These are phyloP conservation scores for Xylaria sp. DNA, from an alignment of 2,329 filamentous ascomycete genomes.

Conservation along the genomic window DNA sequence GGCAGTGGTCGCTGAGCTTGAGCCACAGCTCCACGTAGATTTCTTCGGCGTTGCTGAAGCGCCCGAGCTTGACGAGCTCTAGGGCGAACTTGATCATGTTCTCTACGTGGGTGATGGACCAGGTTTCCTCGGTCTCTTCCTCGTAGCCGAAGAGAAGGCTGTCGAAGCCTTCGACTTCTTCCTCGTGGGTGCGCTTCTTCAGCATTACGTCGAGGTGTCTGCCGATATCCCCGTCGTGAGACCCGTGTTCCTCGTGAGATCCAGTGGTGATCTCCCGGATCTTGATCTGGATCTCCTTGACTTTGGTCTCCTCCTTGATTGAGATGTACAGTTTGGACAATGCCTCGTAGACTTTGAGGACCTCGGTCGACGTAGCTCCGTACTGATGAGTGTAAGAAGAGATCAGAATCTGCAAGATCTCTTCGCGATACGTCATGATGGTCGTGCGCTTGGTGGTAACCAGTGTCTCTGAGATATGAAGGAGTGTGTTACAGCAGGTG, in stretches of 20 bases:
- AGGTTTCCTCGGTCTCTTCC: conserved; percentile 22
- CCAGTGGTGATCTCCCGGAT: conserved; percentile 15
- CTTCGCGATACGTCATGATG: conserved; percentile 26
- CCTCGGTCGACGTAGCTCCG: conserved; percentile 19
- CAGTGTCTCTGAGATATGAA: conserved; percentile 24
- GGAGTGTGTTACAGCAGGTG: conserved; percentile 24
- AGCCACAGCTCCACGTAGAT: conserved; percentile 28
- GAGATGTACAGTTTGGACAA: conserved; percentile 18
- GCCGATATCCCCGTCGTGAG: conserved; percentile 5
- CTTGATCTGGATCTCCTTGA: conserved; percentile 15
- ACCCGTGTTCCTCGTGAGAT: background rate
- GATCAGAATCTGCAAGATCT: conserved; percentile 19
- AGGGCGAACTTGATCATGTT: conserved; percentile 19
- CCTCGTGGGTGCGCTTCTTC: conserved; percentile 15
- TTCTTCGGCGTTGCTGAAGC: conserved; percentile 24
- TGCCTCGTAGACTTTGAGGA: conserved; percentile 20
- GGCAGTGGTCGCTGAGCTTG: conserved; percentile 26
- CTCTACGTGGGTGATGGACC: conserved; percentile 23
- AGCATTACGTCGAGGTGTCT: conserved; percentile 24
- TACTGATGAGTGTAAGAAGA: conserved; percentile 26
- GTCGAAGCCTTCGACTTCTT: conserved; percentile 22
- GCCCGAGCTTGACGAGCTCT: conserved; percentile 19
- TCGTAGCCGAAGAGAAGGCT: conserved; percentile 25
- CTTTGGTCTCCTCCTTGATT: conserved; percentile 24
- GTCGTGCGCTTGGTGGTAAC: conserved; percentile 18